phyloP scores from a whole-genome alignment of 2,329 filamentous ascomycete species.

The Beauveria sp. region DNA sequence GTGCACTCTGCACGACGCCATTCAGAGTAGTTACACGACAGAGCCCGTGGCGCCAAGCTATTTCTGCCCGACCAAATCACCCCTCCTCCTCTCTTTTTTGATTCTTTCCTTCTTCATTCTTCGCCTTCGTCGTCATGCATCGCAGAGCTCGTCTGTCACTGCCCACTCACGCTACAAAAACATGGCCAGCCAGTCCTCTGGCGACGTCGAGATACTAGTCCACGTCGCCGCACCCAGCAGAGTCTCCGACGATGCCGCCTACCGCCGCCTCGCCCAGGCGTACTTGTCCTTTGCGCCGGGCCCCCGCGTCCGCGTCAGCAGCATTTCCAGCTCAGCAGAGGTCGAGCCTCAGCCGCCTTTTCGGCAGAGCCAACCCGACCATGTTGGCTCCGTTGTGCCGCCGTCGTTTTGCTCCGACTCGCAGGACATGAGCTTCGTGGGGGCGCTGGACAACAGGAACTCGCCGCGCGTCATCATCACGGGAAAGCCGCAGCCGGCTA shows the following conservation, averaged over 20 bases:
- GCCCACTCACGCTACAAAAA: not conserved
- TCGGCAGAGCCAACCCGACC: not conserved
- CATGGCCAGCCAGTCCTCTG: conserved; percentile 20
- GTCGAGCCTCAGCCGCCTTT: not conserved
- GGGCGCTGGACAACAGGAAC: conserved; percentile 37
- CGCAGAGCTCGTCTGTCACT: not conserved
- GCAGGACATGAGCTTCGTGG: conserved; percentile 36
- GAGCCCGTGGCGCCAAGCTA: not conserved
- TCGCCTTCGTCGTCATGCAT: conserved; percentile 18
- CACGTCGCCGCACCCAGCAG: conserved; percentile 46
- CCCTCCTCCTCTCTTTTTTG: not conserved
- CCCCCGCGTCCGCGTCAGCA: conserved; percentile 10
- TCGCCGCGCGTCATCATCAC: conserved; percentile 23
- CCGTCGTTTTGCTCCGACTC: conserved; percentile 24
- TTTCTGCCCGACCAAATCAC: not conserved
- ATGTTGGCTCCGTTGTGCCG: conserved; percentile 6
- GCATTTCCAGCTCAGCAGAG: not conserved
- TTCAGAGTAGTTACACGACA: not conserved
- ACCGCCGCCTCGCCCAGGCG: conserved; percentile 41
- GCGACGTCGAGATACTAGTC: conserved; percentile 45
- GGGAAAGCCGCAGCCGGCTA: not conserved
- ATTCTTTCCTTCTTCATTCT: not conserved
- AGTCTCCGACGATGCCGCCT: conserved; percentile 38
- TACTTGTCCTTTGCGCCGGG: conserved; percentile 42
- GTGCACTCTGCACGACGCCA: not conserved